A percentile compares a stretch with the other conserved stretches of the same genome.
These are phyloP conservation scores for Logfia minima DNA, from an alignment of 129 eudicot genomes.

Conservation along the genomic window DNA sequence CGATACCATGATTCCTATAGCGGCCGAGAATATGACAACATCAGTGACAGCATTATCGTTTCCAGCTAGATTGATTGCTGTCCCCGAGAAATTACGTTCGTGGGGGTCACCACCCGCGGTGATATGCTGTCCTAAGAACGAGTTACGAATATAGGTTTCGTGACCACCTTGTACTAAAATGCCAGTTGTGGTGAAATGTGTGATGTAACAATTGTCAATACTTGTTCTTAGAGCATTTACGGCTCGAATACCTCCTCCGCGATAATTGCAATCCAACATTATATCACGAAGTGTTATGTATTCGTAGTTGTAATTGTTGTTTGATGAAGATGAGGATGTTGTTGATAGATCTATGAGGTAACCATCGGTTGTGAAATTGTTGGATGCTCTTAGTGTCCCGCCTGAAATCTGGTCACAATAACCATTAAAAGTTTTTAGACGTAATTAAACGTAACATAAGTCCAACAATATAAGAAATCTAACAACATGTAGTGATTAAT, in stretches of 20 bases:
- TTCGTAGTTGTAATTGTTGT: slow-evolving; percentile 45
- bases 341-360: slow-evolving; percentile 68
- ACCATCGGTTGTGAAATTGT: slow-evolving; percentile 52
- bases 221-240: slow-evolving; percentile 63
- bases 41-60: slow-evolving; percentile 83
- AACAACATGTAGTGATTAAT: too few relatives aligned
- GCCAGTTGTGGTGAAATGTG: slow-evolving; percentile 73
- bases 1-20: slow-evolving; percentile 54
- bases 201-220: slow-evolving; percentile 79
- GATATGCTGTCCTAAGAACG: slow-evolving; percentile 78
- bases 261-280: slow-evolving; percentile 62
- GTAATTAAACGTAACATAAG: background rate
- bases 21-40: slow-evolving; percentile 80
- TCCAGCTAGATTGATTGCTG: slow-evolving; percentile 62
- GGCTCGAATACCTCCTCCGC: slow-evolving; percentile 77
- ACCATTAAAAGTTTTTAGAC: background rate
- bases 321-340: slow-evolving; percentile 20
- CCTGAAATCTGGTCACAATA: slow-evolving; percentile 60
- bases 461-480: background rate
- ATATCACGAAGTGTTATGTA: slow-evolving; percentile 70
- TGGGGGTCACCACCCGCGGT: slow-evolving; percentile 72
- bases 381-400: slow-evolving; percentile 75
- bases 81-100: slow-evolving; percentile 68
- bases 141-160: slow-evolving; percentile 70
- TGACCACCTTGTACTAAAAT: slow-evolving; percentile 75